Evolutionary conservation across 495 filamentous ascomycete genomes (phyloP).

Genomic region (Apiosordaria backusii): DNA sequence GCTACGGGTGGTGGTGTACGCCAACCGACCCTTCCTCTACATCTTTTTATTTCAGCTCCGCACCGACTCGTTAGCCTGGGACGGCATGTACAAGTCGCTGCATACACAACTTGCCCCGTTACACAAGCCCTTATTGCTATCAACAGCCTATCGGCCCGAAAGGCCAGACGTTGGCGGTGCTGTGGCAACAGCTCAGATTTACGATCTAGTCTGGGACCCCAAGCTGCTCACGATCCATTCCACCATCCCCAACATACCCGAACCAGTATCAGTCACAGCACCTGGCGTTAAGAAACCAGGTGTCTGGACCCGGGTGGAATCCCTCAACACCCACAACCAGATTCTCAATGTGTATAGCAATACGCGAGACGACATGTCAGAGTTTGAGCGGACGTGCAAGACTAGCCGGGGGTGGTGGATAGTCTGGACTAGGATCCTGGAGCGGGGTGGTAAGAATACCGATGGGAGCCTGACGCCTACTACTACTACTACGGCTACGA

Average conservation of each 20-base stretch:
- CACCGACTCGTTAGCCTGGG: slow-evolving; percentile 62
- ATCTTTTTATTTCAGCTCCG: slow-evolving; percentile 77
- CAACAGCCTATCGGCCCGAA: slow-evolving; percentile 54
- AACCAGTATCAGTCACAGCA: slow-evolving; percentile 29
- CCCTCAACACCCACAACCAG: slow-evolving; percentile 84
- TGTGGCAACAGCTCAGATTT: slow-evolving; percentile 53
- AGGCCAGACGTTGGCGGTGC: slow-evolving; percentile 35
- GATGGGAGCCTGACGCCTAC: neutral
- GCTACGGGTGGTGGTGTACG: slow-evolving; percentile 68
- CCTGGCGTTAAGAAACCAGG: slow-evolving; percentile 15
- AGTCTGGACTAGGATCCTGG: slow-evolving; percentile 77
- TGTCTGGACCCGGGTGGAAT: slow-evolving; percentile 76
- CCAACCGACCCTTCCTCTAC: slow-evolving; percentile 84
- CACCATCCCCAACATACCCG: slow-evolving; percentile 87
- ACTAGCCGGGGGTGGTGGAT: slow-evolving; percentile 95
- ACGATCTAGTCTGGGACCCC: slow-evolving; percentile 85
- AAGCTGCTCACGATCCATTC: slow-evolving; percentile 70
- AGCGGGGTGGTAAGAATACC: slow-evolving; percentile 19
- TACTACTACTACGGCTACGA: neutral
- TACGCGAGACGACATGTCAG: slow-evolving; percentile 55
- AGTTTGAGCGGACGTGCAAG: slow-evolving; percentile 85
- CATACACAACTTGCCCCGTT: slow-evolving; percentile 80
- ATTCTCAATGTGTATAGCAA: slow-evolving; percentile 71
- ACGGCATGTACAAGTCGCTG: slow-evolving; percentile 73
- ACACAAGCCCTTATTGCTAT: slow-evolving; percentile 63